Percentiles rank a stretch among this genome's conserved stretches.
These are phyloP conservation scores for Thelonectria rubi DNA, from an alignment of 2,329 filamentous ascomycete genomes.

Conservation along the genomic window DNA sequence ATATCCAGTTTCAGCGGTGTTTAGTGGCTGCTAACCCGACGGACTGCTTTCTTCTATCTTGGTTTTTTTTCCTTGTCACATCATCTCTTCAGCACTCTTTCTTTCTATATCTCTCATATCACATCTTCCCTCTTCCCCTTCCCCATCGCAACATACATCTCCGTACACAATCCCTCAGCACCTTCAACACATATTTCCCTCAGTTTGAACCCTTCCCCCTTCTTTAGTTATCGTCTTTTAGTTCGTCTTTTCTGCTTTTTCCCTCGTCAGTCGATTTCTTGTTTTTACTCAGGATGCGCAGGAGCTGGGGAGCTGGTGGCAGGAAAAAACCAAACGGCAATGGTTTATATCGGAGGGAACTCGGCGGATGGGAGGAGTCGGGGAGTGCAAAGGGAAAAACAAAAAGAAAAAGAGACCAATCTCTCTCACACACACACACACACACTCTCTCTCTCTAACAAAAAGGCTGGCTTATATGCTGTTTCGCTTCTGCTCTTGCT, in stretches of 20 bases:
- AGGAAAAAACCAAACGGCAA: constrained; percentile 27
- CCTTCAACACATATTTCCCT: constrained; percentile 23
- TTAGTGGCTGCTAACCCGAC: constrained; percentile 33
- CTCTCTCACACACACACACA: constrained; percentile 26
- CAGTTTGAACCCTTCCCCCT: constrained; percentile 9
- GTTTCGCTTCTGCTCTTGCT: constrained; percentile 19
- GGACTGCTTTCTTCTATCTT: constrained; percentile 41
- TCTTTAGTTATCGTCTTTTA: constrained; percentile 29
- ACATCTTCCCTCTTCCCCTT: constrained; percentile 16
- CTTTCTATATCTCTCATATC: constrained; percentile 22
- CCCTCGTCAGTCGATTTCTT: constrained; percentile 30
- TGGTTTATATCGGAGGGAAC: constrained; percentile 22
- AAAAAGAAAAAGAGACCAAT: constrained; percentile 27
- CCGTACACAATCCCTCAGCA: constrained; percentile 11
- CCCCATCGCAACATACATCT: constrained; percentile 1
- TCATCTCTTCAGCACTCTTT: constrained; percentile 24
- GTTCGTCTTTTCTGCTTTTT: constrained; percentile 21
- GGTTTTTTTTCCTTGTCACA: constrained; percentile 29
- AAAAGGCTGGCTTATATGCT: constrained; percentile 8
- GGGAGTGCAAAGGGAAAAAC: constrained; percentile 41
- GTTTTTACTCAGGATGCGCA: constrained; percentile 35
- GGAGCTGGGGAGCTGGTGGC: constrained; percentile 43
- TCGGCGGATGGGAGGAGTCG: constrained; percentile 41
- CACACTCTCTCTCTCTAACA: too few species aligned
- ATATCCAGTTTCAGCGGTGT: constrained; percentile 45